Conservation (phyloP, 176 grass and related monocot species). For the Rhynchospora breviuscula region DNA sequence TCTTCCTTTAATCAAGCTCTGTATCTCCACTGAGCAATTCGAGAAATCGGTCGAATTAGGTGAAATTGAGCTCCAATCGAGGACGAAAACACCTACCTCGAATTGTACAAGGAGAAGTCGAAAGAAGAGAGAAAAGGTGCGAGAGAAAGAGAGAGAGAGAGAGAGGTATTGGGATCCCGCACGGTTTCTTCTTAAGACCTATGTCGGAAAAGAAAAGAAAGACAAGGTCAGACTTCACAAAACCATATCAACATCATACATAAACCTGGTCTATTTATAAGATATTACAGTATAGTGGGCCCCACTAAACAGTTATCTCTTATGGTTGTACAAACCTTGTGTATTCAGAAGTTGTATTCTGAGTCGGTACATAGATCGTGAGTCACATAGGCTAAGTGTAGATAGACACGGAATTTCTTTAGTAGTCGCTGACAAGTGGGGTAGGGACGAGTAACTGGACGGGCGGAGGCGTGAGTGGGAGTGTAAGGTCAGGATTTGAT, state of each 20-base stretch:
- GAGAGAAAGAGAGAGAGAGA: background rate
- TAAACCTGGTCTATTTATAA: background rate
- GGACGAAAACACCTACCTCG: background rate
- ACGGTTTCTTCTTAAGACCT: slow-evolving; percentile 21
- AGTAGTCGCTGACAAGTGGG: background rate
- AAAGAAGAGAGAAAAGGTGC: background rate
- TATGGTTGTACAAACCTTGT: background rate
- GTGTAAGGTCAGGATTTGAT: slow-evolving; percentile 3
- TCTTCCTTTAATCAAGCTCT: background rate
- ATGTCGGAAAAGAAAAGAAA: slow-evolving; percentile 23
- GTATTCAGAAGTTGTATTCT: background rate
- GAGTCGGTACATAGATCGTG: slow-evolving; percentile 5
- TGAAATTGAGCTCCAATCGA: background rate
- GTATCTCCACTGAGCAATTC: background rate
- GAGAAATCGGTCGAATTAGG: background rate
- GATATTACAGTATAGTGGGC: background rate
- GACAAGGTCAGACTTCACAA: slow-evolving; percentile 20
- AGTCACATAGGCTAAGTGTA: background rate
- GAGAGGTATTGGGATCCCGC: slow-evolving; percentile 23
- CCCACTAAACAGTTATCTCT: background rate
- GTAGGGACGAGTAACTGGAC: too few relatives aligned
- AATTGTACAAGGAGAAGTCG: slow-evolving; percentile 9
- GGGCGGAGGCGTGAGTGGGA: background rate
- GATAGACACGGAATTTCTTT: background rate
- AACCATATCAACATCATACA: background rate